These are phyloP conservation scores for Entonaema liquescens DNA, from an alignment of 495 filamentous ascomycete species.

Conservation along the genomic window DNA sequence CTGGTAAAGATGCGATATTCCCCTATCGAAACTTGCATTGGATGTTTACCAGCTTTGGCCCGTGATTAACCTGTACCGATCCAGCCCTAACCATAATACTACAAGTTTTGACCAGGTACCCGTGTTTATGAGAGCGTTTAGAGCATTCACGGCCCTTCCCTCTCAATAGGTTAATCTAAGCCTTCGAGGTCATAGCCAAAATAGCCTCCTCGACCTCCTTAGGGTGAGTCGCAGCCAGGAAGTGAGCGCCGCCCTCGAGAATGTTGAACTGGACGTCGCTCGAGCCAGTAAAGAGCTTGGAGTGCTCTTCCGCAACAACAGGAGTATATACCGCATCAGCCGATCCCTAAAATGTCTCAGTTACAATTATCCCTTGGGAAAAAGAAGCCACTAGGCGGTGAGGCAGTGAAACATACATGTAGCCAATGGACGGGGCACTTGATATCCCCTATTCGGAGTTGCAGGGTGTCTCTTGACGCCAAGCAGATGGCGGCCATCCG, in stretches of 20 bases:
- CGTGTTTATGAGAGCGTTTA: not conserved
- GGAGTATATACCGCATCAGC: slow-evolving; percentile 60
- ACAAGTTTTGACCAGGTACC: not conserved
- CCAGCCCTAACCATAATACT: not conserved
- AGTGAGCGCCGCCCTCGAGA: slow-evolving; percentile 65
- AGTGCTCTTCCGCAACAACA: slow-evolving; percentile 61
- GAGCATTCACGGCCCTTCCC: no score
- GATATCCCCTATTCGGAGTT: slow-evolving; percentile 62
- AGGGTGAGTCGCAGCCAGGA: slow-evolving; percentile 64
- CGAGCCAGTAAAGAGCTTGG: slow-evolving; percentile 64
- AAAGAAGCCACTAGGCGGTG: not conserved
- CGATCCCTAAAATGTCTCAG: slow-evolving; percentile 55
- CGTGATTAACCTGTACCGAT: not conserved
- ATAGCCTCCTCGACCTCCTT: slow-evolving; percentile 62
- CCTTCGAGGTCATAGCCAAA: slow-evolving; percentile 39
- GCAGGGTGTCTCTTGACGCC: slow-evolving; percentile 66
- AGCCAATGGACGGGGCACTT: slow-evolving; percentile 70
- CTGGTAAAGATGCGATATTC: no score
- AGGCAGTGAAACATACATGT: slow-evolving; percentile 55
- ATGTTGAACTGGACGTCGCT: slow-evolving; percentile 58
- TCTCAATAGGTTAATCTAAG: not conserved
- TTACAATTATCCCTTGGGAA: not conserved
- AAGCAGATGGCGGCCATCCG: slow-evolving; percentile 67
- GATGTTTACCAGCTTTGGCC: not conserved
- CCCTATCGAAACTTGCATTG: not conserved